These are phyloP conservation scores for Actinomortierella ambigua DNA, from an alignment of 371 early-diverging fungal species.

Conservation along the genomic window DNA sequence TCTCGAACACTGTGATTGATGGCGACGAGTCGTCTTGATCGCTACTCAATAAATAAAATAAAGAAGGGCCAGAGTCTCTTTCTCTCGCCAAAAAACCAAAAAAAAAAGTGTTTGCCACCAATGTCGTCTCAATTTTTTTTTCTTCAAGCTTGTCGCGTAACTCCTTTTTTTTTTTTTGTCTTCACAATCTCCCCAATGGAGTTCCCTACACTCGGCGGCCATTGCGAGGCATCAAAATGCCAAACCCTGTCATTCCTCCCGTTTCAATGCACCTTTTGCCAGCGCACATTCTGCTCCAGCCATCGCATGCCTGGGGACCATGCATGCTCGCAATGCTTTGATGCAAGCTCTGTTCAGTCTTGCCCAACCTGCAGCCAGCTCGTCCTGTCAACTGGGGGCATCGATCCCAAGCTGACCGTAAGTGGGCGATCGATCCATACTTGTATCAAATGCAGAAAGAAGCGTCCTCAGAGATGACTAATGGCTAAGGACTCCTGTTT, in stretches of 20 bases:
- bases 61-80: no score
- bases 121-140: no score
- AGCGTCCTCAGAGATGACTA: no score
- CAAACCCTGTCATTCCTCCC: constrained; percentile 36
- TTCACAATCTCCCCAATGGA: constrained; percentile 17
- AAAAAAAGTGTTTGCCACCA: no score
- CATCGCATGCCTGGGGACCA: constrained; percentile 35
- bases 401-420: constrained; percentile 17
- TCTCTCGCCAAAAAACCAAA: no score
- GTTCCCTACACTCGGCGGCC: constrained; percentile 31
- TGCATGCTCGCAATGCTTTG: constrained; percentile 19
- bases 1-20: no score
- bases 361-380: constrained; percentile 23
- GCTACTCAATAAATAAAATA: no score
- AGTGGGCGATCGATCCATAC: background rate
- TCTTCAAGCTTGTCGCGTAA: no score
- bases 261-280: constrained; percentile 35
- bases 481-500: no score
- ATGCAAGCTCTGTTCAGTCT: constrained; percentile 29
- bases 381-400: constrained; percentile 17
- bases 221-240: constrained; percentile 22
- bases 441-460: no score
- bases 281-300: constrained; percentile 12
- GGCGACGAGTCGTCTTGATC: no score
- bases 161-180: background rate